phyloP scores from a whole-genome alignment of 306 rosid species.

The Rosa persica region DNA sequence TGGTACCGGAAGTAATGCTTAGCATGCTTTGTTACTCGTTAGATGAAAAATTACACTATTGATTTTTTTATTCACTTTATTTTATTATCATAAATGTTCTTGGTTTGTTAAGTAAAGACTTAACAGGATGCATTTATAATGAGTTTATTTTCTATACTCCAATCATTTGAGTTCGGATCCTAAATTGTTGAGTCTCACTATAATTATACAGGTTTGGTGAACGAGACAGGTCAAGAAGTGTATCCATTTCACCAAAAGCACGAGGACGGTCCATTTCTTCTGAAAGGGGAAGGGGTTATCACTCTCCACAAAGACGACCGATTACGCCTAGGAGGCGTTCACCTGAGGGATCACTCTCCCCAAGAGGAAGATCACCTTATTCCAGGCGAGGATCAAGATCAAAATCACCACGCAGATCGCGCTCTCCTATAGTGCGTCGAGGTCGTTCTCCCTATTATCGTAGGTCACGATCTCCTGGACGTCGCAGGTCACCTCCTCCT shows the following conservation, averaged over 20 bases:
- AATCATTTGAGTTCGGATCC: slow-evolving; percentile 15
- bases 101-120: too few relatives aligned
- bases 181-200: slow-evolving; percentile 11
- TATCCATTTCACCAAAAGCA: slow-evolving; percentile 59
- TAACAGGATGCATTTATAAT: neutral
- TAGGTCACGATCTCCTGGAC: slow-evolving; percentile 29
- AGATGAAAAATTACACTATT: neutral
- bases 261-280: slow-evolving; percentile 50
- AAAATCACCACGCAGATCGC: slow-evolving; percentile 25
- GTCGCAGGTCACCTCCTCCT: slow-evolving; percentile 26
- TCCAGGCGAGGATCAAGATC: slow-evolving; percentile 34
- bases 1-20: slow-evolving; percentile 52
- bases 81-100: neutral
- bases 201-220: slow-evolving; percentile 32
- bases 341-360: slow-evolving; percentile 46
- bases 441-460: slow-evolving; percentile 22
- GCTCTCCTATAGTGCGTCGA: slow-evolving; percentile 30
- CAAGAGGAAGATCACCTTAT: slow-evolving; percentile 25
- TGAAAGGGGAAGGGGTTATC: slow-evolving; percentile 52
- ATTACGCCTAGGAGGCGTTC: slow-evolving; percentile 55
- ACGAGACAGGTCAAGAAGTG: slow-evolving; percentile 52
- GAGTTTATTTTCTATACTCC: slow-evolving; percentile 1
- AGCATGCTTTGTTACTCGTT: slow-evolving; percentile 38
- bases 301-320: slow-evolving; percentile 48
- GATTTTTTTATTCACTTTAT: neutral